These are phyloP conservation scores for Arachis monticola DNA, from an alignment of 331 rosid species.

Conservation along the genomic window DNA sequence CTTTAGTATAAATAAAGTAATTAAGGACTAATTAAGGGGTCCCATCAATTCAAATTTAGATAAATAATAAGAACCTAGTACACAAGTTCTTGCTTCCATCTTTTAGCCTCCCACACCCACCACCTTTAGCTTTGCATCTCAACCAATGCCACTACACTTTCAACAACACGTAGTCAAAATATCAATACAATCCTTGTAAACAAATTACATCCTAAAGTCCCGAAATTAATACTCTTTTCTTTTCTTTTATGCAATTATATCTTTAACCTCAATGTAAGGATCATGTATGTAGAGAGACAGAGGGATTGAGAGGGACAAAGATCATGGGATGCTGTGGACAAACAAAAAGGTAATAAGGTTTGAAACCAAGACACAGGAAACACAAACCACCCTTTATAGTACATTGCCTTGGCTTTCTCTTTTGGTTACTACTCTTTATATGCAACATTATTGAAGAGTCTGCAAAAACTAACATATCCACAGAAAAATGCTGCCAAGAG, in stretches of 20 bases:
- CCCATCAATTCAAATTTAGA: conserved; percentile 51
- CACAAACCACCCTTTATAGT: conserved; percentile 40
- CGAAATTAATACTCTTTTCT: conserved; percentile 29
- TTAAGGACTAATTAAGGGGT: conserved; percentile 35
- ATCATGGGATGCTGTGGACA: conserved; percentile 40
- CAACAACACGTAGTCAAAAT: conserved; percentile 73
- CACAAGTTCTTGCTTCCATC: conserved; percentile 33
- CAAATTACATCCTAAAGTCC: conserved; percentile 54
- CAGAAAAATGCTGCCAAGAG: conserved; percentile 70
- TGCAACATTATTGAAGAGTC: conserved; percentile 38
- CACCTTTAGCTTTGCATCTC: conserved; percentile 80
- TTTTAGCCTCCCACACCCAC: conserved; percentile 40
- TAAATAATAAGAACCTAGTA: conserved; percentile 23
- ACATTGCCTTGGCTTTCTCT: conserved; percentile 53
- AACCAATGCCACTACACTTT: conserved; percentile 78
- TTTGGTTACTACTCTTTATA: conserved; percentile 54
- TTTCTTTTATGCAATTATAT: conserved; percentile 35
- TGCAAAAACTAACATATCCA: conserved; percentile 2
- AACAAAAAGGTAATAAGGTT: conserved; percentile 29
- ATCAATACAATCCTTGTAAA: conserved; percentile 38
- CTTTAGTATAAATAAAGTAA: background rate
- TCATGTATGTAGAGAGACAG: conserved; percentile 21
- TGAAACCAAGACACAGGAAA: conserved; percentile 48
- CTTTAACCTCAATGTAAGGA: conserved; percentile 43
- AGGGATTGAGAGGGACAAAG: conserved; percentile 43